These are phyloP conservation scores for Globisporangium parvum DNA, from an alignment of 352 stramenopile species.

Conservation along the genomic window DNA sequence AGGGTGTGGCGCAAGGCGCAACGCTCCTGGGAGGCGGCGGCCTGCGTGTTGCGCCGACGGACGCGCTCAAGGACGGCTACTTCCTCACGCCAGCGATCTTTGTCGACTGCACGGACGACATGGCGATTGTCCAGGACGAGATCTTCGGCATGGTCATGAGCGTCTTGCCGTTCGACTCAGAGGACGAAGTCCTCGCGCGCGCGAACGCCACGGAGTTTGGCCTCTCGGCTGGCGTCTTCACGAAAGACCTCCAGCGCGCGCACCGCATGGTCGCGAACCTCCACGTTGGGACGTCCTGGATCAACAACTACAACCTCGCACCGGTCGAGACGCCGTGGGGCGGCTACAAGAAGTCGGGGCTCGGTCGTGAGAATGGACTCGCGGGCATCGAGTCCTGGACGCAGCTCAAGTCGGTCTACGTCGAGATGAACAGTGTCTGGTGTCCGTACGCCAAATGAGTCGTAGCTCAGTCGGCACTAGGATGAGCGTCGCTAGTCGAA, in stretches of 20 bases:
- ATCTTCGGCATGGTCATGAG: constrained; percentile 85
- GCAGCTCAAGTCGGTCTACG: constrained; percentile 87
- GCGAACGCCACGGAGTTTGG: constrained; percentile 82
- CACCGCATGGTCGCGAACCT: constrained; percentile 69
- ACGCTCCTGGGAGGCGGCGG: constrained; percentile 55
- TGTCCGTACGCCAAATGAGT: constrained; percentile 54
- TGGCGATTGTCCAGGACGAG: constrained; percentile 82
- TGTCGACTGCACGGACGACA: constrained; percentile 81
- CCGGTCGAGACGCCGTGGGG: constrained; percentile 86
- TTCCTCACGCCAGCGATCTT: constrained; percentile 91
- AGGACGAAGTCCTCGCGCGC: constrained; percentile 68
- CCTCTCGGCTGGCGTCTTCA: constrained; percentile 82
- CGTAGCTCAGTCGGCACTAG: neutral
- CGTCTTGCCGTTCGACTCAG: constrained; percentile 66
- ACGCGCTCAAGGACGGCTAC: constrained; percentile 56
- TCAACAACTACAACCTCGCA: constrained; percentile 90
- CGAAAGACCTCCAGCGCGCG: constrained; percentile 70
- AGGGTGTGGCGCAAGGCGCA: constrained; percentile 48
- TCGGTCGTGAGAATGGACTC: constrained; percentile 91
- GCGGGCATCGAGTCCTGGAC: constrained; percentile 86
- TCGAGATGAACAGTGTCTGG: constrained; percentile 73
- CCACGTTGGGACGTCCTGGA: constrained; percentile 77
- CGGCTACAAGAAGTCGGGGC: constrained; percentile 87
- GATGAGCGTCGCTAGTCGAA: neutral
- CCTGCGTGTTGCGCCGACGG: constrained; percentile 39